A percentile compares a stretch with the other conserved stretches of the same genome.
Evolutionary conservation across 108 stramenopile species (phyloP).

Genomic region (Epipyxis sp.): DNA sequence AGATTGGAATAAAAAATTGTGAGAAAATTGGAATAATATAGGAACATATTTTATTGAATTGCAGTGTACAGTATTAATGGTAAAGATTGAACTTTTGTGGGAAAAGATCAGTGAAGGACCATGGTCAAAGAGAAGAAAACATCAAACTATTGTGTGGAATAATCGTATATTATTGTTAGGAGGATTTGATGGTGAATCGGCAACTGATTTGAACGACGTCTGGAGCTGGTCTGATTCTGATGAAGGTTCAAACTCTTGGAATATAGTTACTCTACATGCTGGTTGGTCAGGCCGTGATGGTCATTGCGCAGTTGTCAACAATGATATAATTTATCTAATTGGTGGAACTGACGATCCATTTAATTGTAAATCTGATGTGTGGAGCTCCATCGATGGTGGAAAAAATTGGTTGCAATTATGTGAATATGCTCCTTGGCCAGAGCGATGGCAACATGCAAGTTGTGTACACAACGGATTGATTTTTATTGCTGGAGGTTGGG

Average conservation of each 20-base stretch:
- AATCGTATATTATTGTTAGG: slow-evolving; percentile 40
- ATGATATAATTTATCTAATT: slow-evolving; percentile 39
- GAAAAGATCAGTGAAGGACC: neutral
- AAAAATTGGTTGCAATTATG: slow-evolving; percentile 32
- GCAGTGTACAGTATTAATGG: too few species aligned
- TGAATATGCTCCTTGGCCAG: slow-evolving; percentile 39
- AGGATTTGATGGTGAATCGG: slow-evolving; percentile 35
- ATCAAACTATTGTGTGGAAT: slow-evolving; percentile 40
- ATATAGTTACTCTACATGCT: slow-evolving; percentile 37
- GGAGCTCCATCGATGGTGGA: slow-evolving; percentile 36
- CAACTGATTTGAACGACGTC: slow-evolving; percentile 44
- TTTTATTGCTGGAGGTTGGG: slow-evolving; percentile 43
- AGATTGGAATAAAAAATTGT: too few species aligned
- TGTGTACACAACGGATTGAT: slow-evolving; percentile 32
- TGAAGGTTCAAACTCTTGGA: too few species aligned
- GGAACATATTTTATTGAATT: too few species aligned
- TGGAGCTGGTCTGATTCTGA: slow-evolving; percentile 38
- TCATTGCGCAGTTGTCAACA: slow-evolving; percentile 35
- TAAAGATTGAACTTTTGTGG: too few species aligned
- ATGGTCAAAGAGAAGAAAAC: slow-evolving; percentile 40
- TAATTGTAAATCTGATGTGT: slow-evolving; percentile 38
- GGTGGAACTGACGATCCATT: slow-evolving; percentile 44
- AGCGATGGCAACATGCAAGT: slow-evolving; percentile 47
- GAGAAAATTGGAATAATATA: too few species aligned
- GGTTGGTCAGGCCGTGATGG: slow-evolving; percentile 45